phyloP scores from a whole-genome alignment of 176 grass and related monocot species.

The Cymbopogon citratus region DNA sequence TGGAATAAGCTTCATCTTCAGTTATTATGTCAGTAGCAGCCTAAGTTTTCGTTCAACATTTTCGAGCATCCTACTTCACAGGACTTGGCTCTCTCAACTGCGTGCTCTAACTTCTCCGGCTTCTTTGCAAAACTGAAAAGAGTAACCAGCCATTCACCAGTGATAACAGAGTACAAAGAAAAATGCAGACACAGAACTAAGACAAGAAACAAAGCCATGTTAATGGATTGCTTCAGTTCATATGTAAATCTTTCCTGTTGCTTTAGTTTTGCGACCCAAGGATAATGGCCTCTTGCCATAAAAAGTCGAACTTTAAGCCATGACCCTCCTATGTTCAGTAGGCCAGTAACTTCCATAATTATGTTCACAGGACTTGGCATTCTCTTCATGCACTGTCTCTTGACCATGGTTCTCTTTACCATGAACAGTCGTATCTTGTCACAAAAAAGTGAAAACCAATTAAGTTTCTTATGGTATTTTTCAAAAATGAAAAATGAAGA shows the following conservation, averaged over 20 bases:
- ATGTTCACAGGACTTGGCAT: slow-evolving; percentile 52
- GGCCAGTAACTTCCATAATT: slow-evolving; percentile 90
- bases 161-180: no score
- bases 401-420: slow-evolving; percentile 14
- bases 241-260: slow-evolving; percentile 48
- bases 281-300: slow-evolving; percentile 80
- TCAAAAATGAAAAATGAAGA: neutral
- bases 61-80: slow-evolving; percentile 62
- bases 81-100: slow-evolving; percentile 56
- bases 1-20: slow-evolving; percentile 86
- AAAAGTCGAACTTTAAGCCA: slow-evolving; percentile 86
- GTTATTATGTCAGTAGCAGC: slow-evolving; percentile 69
- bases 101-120: slow-evolving; percentile 59
- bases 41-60: slow-evolving; percentile 84
- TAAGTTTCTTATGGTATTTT: neutral
- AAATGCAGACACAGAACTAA: neutral
- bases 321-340: slow-evolving; percentile 61
- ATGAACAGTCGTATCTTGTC: slow-evolving; percentile 10
- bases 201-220: neutral
- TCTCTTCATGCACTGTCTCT: slow-evolving; percentile 16
- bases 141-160: slow-evolving; percentile 5
- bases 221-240: slow-evolving; percentile 48
- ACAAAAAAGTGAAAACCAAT: neutral
- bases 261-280: slow-evolving; percentile 71
- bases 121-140: slow-evolving; percentile 62